A percentile compares a stretch with the other conserved stretches of the same genome.
phyloP scores from a whole-genome alignment of 345 rosid species.

The Arabidopsis thaliana region TAIR10.1 NC_003074.8:22710001-22710500 shows the following conservation, averaged over 20 bases:
- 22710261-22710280: slow-evolving; percentile 75
- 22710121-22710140: slow-evolving; percentile 63
- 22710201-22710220: slow-evolving; percentile 54
- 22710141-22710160: slow-evolving; percentile 69
- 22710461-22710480: slow-evolving; percentile 54
- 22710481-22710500: slow-evolving; percentile 53
- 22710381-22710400: slow-evolving; percentile 49
- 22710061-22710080: slow-evolving; percentile 38
- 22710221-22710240: slow-evolving; percentile 69
- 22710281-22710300: slow-evolving; percentile 55
- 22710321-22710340: slow-evolving; percentile 44
- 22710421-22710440: slow-evolving; percentile 35
- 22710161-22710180: slow-evolving; percentile 81
- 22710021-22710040: slow-evolving; percentile 31
- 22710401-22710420: slow-evolving; percentile 36
- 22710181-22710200: slow-evolving; percentile 64
- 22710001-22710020: slow-evolving; percentile 49
- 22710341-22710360: slow-evolving; percentile 41
- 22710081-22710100: slow-evolving; percentile 41
- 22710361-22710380: slow-evolving; percentile 64
- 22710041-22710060: slow-evolving; percentile 29
- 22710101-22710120: slow-evolving; percentile 15
- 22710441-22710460: slow-evolving; percentile 53
- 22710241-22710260: slow-evolving; percentile 95
- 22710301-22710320: slow-evolving; percentile 44